Conservation (phyloP, 2,329 filamentous ascomycete species). For the Penicillium sclerotigenum region DNA sequence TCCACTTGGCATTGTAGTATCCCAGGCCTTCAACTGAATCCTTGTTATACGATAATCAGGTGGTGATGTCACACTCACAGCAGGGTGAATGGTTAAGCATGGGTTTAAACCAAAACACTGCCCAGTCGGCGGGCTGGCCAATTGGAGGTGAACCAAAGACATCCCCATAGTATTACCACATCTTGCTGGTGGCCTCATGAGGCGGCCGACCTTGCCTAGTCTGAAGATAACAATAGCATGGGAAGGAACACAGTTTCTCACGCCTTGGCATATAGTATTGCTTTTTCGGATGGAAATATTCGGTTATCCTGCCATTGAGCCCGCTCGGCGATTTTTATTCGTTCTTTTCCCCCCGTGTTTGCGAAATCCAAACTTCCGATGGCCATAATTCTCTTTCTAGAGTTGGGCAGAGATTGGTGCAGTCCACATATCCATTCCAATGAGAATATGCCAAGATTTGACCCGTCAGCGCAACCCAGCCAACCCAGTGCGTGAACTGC, state of each 20-base stretch:
- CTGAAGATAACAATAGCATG: background rate
- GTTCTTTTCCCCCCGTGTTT: too few species aligned
- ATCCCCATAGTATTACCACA: background rate
- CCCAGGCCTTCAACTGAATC: background rate
- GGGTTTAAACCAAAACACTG: background rate
- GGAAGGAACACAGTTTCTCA: background rate
- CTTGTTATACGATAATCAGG: background rate
- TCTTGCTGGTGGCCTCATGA: background rate
- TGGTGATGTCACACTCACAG: conserved; percentile 2
- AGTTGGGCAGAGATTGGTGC: background rate
- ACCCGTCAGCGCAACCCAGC: background rate
- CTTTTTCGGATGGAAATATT: background rate
- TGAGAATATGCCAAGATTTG: conserved; percentile 1
- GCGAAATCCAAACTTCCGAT: background rate
- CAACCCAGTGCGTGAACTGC: background rate
- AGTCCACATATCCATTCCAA: background rate
- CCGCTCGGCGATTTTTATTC: background rate
- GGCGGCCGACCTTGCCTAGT: background rate
- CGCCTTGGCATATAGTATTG: conserved; percentile 1
- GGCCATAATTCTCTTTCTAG: background rate
- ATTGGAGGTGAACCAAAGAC: background rate
- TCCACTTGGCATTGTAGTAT: background rate
- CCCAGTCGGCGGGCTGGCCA: background rate
- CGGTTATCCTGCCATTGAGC: background rate
- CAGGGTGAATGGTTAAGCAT: background rate